Conservation (phyloP, 306 rosid species). For the Ochetophila trinervis region DNA sequence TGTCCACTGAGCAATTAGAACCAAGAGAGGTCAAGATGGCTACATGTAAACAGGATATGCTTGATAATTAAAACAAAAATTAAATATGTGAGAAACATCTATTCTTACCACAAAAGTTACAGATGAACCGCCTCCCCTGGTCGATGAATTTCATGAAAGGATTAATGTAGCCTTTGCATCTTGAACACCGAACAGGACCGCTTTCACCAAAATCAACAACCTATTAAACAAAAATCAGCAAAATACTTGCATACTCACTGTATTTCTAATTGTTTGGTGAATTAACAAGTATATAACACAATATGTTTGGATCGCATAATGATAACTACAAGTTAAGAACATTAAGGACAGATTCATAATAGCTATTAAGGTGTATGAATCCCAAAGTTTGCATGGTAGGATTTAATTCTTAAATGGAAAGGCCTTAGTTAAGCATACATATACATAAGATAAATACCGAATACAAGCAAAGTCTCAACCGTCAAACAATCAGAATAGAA, state of each 20-base stretch:
- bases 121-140: constrained; percentile 92
- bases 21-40: neutral
- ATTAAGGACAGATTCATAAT: neutral
- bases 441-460: neutral
- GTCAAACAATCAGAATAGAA: neutral
- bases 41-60: neutral
- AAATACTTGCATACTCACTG: neutral
- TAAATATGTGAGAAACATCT: constrained; percentile 10
- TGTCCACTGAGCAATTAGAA: no score
- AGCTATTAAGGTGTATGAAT: neutral
- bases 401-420: neutral
- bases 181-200: constrained; percentile 97
- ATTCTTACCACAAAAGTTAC: constrained; percentile 93
- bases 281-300: neutral
- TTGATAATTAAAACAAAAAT: neutral
- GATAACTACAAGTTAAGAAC: neutral
- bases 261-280: neutral
- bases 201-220: constrained; percentile 98
- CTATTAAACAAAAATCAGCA: constrained; percentile 34
- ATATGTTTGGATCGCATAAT: neutral
- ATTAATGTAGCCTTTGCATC: constrained; percentile 95
- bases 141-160: constrained; percentile 97
- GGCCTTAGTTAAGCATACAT: neutral
- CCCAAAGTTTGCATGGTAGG: neutral
- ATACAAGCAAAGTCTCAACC: neutral